These are phyloP conservation scores for Fusarium longipes DNA, from an alignment of 2,329 filamentous ascomycete genomes.

Conservation along the genomic window DNA sequence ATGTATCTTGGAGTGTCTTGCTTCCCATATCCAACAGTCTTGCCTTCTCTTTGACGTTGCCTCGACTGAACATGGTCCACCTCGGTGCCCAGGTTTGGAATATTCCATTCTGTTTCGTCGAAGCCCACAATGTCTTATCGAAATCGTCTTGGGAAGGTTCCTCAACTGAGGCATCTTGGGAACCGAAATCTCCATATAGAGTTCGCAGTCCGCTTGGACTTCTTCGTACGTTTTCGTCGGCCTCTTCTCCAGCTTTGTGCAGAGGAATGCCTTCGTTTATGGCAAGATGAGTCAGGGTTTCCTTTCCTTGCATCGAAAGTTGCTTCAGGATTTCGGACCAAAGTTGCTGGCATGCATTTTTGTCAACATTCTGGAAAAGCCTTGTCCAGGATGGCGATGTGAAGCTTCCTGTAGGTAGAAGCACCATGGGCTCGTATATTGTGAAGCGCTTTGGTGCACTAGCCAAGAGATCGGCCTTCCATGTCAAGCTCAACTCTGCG, in stretches of 20 bases:
- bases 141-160: constrained; percentile 66
- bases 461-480: constrained; percentile 49
- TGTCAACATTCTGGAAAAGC: constrained; percentile 48
- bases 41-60: constrained; percentile 90
- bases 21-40: constrained; percentile 69
- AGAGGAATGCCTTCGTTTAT: constrained; percentile 71
- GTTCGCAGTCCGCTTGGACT: constrained; percentile 77
- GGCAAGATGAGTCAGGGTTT: constrained; percentile 66
- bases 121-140: constrained; percentile 78
- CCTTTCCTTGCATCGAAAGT: constrained; percentile 57
- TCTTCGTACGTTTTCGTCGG: constrained; percentile 75
- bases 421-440: constrained; percentile 69
- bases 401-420: constrained; percentile 71
- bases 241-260: constrained; percentile 45
- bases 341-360: constrained; percentile 50
- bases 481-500: constrained; percentile 16
- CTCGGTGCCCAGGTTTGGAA: constrained; percentile 86
- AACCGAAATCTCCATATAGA: constrained; percentile 80
- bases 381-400: constrained; percentile 54
- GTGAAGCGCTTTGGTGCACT: constrained; percentile 68
- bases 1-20: constrained; percentile 46
- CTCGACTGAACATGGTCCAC: constrained; percentile 94
- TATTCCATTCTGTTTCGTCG: constrained; percentile 81
- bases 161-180: constrained; percentile 45
- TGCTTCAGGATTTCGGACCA: constrained; percentile 62